Percentiles rank a stretch among this genome's conserved stretches.
Conservation (phyloP, 1,139 yeast genomes). For the Scheffersomyces illinoinensis region DNA sequence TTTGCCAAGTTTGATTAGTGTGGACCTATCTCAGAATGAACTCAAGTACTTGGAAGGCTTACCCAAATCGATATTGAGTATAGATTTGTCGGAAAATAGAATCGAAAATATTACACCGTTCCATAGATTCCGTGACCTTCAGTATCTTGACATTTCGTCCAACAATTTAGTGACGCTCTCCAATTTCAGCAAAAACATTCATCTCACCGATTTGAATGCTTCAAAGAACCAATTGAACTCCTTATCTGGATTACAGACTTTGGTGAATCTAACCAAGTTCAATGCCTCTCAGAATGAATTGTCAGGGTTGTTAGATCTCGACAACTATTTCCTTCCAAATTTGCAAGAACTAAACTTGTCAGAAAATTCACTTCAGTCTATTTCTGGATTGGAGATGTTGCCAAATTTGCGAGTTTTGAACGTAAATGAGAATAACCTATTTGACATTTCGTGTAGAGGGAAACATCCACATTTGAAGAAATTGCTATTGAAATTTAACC, state of each 20-base stretch:
- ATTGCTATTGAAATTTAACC: slow-evolving; percentile 43
- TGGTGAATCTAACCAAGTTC: slow-evolving; percentile 41
- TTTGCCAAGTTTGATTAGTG: slow-evolving; percentile 41
- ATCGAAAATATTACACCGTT: slow-evolving; percentile 47
- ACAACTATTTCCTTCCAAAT: slow-evolving; percentile 31
- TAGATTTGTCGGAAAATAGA: slow-evolving; percentile 38
- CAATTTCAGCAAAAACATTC: slow-evolving; percentile 33
- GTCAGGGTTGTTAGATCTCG: slow-evolving; percentile 39
- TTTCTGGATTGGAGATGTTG: slow-evolving; percentile 38
- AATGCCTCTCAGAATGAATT: slow-evolving; percentile 46
- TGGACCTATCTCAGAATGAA: slow-evolving; percentile 44
- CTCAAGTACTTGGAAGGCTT: slow-evolving; percentile 50
- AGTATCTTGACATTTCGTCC: slow-evolving; percentile 39
- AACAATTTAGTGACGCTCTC: slow-evolving; percentile 39
- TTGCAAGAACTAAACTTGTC: slow-evolving; percentile 49
- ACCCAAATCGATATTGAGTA: slow-evolving; percentile 37
- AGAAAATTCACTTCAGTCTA: slow-evolving; percentile 35
- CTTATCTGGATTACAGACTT: slow-evolving; percentile 38
- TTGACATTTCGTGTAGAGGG: slow-evolving; percentile 19
- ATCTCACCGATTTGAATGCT: slow-evolving; percentile 36
- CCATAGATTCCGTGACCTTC: slow-evolving; percentile 39
- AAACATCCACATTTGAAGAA: slow-evolving; percentile 41
- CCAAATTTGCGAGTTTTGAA: slow-evolving; percentile 41
- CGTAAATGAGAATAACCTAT: slow-evolving; percentile 43
- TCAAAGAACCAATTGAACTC: slow-evolving; percentile 32